Base-by-base conservation (phyloP, 2,329 filamentous ascomycete species). In the Paradendryphiella salina region DNA sequence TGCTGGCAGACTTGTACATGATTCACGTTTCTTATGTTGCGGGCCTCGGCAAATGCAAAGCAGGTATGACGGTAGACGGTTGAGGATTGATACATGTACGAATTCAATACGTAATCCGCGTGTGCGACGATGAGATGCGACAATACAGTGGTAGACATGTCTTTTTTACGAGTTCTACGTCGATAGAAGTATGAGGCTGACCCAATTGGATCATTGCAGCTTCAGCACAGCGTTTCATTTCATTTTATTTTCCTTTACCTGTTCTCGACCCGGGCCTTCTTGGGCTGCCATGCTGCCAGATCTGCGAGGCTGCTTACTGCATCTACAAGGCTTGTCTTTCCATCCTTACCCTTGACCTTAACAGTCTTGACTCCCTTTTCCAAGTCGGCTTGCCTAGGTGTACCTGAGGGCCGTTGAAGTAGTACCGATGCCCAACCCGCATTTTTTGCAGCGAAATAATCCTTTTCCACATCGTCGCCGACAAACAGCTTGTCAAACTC, bases 381-480 rank as follows among this genome's bases (percentile, higher is more conserved):
- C 23, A 10, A 13, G 1, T 26, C 36, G 9, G 8, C 13, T 28
- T 10, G 21, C n/a, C 21, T 20, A 21, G 14, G 13, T 13, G 13
- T 14, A 5, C 14, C 7, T 23, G 32, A 18, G 8, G n/a, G 11
- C 17, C 26, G n/a, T n/a, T 77, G 72, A 11, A 82, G 52, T 18
- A 79, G 51, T 1, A 81, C 60, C 0, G 73, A 70, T 35, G 74
- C 63, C 80, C 80, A 82, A 0, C 78, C 79, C 6, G 79, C 79
- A 13, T 61, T 54, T 32, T 69, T 48, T 0, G 82, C 79, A 1
- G 78, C 81, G 1, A 73, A 57, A 15, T 77, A 77, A 56, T 84
- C 82, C 46, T 82, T 80, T 15, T 71, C 66, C 7, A 77, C 51
- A 40, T 82, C 78, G 57, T 85, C 82, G 0, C 83, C 82, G 3